Base-by-base conservation (phyloP, 768 basidiomycete species). In the Termitomyces sp. region DNA sequence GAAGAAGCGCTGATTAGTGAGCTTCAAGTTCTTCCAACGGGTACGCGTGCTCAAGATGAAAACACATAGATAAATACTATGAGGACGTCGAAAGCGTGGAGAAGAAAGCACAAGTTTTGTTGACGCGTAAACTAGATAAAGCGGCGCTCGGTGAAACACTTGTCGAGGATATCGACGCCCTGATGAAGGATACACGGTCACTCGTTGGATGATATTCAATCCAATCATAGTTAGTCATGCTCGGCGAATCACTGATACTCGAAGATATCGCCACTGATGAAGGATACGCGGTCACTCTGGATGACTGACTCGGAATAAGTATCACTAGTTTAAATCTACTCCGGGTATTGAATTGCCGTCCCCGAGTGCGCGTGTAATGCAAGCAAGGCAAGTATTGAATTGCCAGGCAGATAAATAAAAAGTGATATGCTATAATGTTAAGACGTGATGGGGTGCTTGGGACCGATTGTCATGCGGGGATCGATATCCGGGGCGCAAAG, bases 91-190 rank as follows among this genome's bases (percentile, higher is more conserved):
- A 50, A 17, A 52, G 33, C 19, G 56, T 55, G 17, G 58, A 63
- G 53, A 43, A 55, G 10, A 43, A 43, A 21, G 56, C 63, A 9
- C 50, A 49, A 11, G 53, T 49, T 48, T 41, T 63, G 26, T 58
- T 67, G 52, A 57, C 57, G 17, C 56, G 63, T 17, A 67, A 67
- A 55, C 52, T 60, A 26, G 63, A 57, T 4, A 67, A 67, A 56
- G 64, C 64, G 31, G 58, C 48, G 12, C 15, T 59, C 50, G 63
- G 63, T 3, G 41, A 56, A 10, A 56, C 51, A 23, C 56, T 66
- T 17, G 53, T 61, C 1, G 43, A 57, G 15, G 66, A 67, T 56
- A 53, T 67, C n/a, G 60, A 64, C 37, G 57, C 30, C 7, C 49
- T 67, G 48, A 40, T 60, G 59, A 44, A 57, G 37, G 66, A 62